Percentiles rank a stretch among this genome's conserved stretches.
Conservation (phyloP, 768 basidiomycete genomes). For the Cubamyces lactineus region DNA sequence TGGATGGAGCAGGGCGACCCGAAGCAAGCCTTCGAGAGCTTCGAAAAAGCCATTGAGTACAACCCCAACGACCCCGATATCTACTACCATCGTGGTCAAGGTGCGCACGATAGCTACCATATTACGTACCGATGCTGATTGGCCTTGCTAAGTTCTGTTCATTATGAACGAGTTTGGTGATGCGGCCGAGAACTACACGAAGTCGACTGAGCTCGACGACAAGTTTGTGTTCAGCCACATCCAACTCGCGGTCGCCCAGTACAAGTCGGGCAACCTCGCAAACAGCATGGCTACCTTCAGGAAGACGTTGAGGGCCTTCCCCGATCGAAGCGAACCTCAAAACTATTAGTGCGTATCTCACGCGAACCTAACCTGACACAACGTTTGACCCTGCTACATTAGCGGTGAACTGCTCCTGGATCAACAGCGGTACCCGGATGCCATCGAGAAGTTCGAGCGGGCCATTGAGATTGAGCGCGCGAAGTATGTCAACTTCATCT, state of each 20-base stretch:
- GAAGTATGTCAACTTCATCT: conserved; percentile 49
- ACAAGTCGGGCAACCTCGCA: conserved; percentile 80
- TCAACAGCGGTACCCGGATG: conserved; percentile 85
- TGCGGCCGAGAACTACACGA: conserved; percentile 89
- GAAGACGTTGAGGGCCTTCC: conserved; percentile 82
- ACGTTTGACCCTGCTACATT: conserved; percentile 4
- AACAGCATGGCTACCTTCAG: conserved; percentile 93
- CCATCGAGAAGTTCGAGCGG: conserved; percentile 89
- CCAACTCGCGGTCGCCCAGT: conserved; percentile 95
- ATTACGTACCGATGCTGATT: neutral
- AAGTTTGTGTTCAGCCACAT: conserved; percentile 96
- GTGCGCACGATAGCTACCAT: conserved; percentile 41
- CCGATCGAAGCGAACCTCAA: conserved; percentile 82
- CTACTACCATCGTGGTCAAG: conserved; percentile 98
- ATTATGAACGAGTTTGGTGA: conserved; percentile 88
- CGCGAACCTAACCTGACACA: neutral
- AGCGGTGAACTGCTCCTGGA: conserved; percentile 96
- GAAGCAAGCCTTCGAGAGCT: conserved; percentile 82
- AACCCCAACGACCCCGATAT: conserved; percentile 91
- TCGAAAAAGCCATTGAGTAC: conserved; percentile 84
- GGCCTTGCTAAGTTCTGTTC: conserved; percentile 69
- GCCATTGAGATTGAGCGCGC: conserved; percentile 86
- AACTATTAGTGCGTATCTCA: conserved; percentile 83
- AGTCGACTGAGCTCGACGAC: conserved; percentile 86
- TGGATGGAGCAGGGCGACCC: conserved; percentile 94